phyloP scores from a whole-genome alignment of 768 basidiomycete genomes.

The Zangia roseola region DNA sequence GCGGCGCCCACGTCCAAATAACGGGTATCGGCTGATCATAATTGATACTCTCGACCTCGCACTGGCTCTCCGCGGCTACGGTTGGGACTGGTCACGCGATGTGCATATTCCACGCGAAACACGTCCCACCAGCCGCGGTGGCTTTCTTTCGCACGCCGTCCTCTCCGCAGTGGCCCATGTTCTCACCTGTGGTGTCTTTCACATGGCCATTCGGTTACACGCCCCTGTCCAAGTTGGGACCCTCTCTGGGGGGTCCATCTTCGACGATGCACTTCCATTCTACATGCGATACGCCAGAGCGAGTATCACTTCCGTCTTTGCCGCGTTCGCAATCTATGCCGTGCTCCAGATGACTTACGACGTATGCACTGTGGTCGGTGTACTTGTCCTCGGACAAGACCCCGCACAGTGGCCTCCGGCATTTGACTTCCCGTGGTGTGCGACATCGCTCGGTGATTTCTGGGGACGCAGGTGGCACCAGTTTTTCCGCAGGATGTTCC shows the following conservation, averaged over 20 bases:
- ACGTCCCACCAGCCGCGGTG: constrained; percentile 35
- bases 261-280: constrained; percentile 29
- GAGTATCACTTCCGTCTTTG: constrained; percentile 40
- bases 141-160: constrained; percentile 39
- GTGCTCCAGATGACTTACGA: constrained; percentile 39
- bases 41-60: constrained; percentile 48
- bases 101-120: constrained; percentile 33
- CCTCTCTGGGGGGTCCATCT: constrained; percentile 31
- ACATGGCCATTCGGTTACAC: constrained; percentile 47
- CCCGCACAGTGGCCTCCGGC: constrained; percentile 32
- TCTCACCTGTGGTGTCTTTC: constrained; percentile 45
- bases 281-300: constrained; percentile 36
- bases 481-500: constrained; percentile 32
- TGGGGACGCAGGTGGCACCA: constrained; percentile 39
- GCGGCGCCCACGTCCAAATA: not conserved
- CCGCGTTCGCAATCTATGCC: constrained; percentile 44
- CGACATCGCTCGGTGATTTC: constrained; percentile 36
- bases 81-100: constrained; percentile 55
- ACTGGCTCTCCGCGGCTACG: constrained; percentile 53
- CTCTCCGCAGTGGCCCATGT: constrained; percentile 34
- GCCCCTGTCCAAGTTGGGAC: constrained; percentile 35
- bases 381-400: constrained; percentile 26
- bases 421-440: constrained; percentile 30
- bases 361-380: constrained; percentile 18
- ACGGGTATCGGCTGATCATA: not conserved